Conservation (phyloP, 495 filamentous ascomycete genomes). For the Aspergillus cavernicola region DNA sequence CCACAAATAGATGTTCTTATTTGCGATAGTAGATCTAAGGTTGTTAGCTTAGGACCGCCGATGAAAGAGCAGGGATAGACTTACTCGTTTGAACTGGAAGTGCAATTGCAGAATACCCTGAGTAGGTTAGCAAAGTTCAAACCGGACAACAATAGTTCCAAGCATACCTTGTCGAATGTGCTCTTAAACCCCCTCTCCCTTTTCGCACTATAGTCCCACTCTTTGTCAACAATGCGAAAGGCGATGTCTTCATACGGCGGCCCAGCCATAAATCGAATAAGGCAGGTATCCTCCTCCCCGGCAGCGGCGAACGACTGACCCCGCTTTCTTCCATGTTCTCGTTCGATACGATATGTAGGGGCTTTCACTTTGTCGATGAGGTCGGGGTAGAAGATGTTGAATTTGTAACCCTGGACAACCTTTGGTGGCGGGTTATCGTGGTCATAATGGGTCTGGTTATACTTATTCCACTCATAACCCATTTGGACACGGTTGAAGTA, state of each 20-base stretch:
- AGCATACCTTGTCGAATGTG: constrained; percentile 91
- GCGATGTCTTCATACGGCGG: constrained; percentile 97
- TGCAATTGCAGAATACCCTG: constrained; percentile 95
- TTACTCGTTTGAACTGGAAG: constrained; percentile 92
- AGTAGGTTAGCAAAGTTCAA: constrained; percentile 11
- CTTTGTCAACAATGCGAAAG: constrained; percentile 96
- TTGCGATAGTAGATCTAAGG: constrained; percentile 40
- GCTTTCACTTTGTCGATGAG: constrained; percentile 95
- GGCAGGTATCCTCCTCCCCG: constrained; percentile 96
- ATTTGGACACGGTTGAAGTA: constrained; percentile 99
- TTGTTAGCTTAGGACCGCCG: constrained; percentile 14
- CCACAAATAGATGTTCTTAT: constrained; percentile 5
- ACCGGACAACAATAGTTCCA: constrained; percentile 4
- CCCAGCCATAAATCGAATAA: constrained; percentile 94
- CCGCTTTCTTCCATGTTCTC: constrained; percentile 80
- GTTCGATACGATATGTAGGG: constrained; percentile 90
- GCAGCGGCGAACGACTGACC: constrained; percentile 92
- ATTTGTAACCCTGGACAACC: constrained; percentile 98
- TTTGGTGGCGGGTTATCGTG: constrained; percentile 98
- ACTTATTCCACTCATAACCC: constrained; percentile 99
- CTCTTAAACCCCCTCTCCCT: constrained; percentile 92
- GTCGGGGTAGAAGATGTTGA: constrained; percentile 99
- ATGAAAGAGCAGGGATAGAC: constrained; percentile 8
- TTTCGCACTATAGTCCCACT: constrained; percentile 99
- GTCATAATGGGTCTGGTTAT: constrained; percentile 99